These are phyloP conservation scores for Suillus paluster DNA, from an alignment of 768 basidiomycete species.

Conservation along the genomic window DNA sequence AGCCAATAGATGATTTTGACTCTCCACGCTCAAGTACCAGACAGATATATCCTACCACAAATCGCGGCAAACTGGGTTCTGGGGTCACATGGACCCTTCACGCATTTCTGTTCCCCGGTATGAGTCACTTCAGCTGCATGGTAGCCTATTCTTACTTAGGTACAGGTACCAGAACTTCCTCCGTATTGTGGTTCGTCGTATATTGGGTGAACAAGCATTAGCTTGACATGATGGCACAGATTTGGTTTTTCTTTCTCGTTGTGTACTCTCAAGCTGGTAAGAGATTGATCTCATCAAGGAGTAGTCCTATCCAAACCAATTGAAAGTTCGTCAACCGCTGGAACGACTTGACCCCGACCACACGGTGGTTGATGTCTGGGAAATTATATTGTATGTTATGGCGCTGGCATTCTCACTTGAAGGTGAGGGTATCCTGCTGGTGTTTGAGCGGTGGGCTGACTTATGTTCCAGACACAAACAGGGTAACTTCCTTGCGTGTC, in stretches of 20 bases:
- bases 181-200: slow-evolving; percentile 55
- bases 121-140: neutral
- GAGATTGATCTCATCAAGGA: slow-evolving; percentile 25
- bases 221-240: neutral
- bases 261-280: slow-evolving; percentile 85
- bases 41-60: slow-evolving; percentile 74
- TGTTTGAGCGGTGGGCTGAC: slow-evolving; percentile 51
- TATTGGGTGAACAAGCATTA: neutral
- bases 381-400: slow-evolving; percentile 79
- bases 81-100: slow-evolving; percentile 74
- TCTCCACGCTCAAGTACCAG: slow-evolving; percentile 14
- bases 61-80: slow-evolving; percentile 55
- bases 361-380: slow-evolving; percentile 74
- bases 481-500: slow-evolving; percentile 15
- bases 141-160: neutral
- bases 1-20: slow-evolving; percentile 19
- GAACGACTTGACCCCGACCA: slow-evolving; percentile 65
- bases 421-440: slow-evolving; percentile 51
- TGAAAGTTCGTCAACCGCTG: slow-evolving; percentile 73
- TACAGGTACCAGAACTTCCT: slow-evolving; percentile 84
- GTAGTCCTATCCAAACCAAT: slow-evolving; percentile 7
- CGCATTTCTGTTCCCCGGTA: slow-evolving; percentile 82
- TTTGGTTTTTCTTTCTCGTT: slow-evolving; percentile 76
- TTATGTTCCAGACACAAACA: slow-evolving; percentile 25
- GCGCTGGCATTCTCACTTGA: slow-evolving; percentile 78